A percentile compares a stretch with the other conserved stretches of the same genome.
These are phyloP conservation scores for Lentinula edodes DNA, from an alignment of 768 basidiomycete species.

Conservation along the genomic window DNA sequence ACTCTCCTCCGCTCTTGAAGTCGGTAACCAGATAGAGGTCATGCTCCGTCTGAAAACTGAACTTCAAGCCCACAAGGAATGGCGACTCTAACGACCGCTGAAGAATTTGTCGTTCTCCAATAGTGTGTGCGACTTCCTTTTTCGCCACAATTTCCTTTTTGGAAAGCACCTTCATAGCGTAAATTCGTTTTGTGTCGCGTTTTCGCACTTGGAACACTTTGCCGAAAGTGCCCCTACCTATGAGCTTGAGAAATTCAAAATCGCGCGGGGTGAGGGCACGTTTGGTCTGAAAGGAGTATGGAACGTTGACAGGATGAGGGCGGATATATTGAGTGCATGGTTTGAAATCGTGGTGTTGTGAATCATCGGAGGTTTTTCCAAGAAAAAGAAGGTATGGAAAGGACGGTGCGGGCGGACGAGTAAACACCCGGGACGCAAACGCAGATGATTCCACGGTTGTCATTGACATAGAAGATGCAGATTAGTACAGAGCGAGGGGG, in stretches of 20 bases:
- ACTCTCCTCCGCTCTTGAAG: slow-evolving; percentile 97
- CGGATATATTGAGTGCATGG: background rate
- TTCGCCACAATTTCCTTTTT: slow-evolving; percentile 99
- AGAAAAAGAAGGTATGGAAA: background rate
- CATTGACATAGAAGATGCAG: background rate
- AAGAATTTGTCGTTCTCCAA: slow-evolving; percentile 98
- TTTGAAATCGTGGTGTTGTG: slow-evolving; percentile 5
- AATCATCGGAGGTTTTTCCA: background rate
- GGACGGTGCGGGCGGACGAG: slow-evolving; percentile 6
- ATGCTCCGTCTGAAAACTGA: slow-evolving; percentile 93
- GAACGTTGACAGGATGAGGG: slow-evolving; percentile 4
- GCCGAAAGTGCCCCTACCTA: slow-evolving; percentile 97
- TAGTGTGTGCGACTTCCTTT: slow-evolving; percentile 99
- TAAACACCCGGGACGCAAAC: background rate
- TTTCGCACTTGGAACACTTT: slow-evolving; percentile 99
- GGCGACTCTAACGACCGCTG: slow-evolving; percentile 90
- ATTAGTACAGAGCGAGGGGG: background rate
- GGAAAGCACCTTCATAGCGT: slow-evolving; percentile 98
- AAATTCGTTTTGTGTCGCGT: slow-evolving; percentile 95
- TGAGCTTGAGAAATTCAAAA: slow-evolving; percentile 98
- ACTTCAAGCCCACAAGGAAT: slow-evolving; percentile 97
- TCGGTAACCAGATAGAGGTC: slow-evolving; percentile 97
- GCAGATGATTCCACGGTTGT: background rate
- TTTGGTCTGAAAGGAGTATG: slow-evolving; percentile 53
- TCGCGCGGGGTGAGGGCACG: slow-evolving; percentile 88